Conservation (phyloP, 495 filamentous ascomycete species). For the Rhizodiscina lignyota region DNA sequence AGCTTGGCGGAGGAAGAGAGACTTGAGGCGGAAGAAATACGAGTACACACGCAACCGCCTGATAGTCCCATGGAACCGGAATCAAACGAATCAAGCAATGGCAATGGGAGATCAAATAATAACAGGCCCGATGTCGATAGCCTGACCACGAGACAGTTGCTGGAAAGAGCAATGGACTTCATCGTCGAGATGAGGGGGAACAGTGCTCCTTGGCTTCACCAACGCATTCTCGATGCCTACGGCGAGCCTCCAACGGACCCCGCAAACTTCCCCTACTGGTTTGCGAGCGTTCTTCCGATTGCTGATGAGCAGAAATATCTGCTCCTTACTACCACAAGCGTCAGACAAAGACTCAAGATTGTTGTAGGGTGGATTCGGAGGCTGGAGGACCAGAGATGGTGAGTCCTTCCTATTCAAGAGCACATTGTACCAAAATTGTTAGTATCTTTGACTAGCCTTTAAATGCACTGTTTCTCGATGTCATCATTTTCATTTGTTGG, state of each 20-base stretch:
- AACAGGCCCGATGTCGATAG: conserved; percentile 32
- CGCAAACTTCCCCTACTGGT: conserved; percentile 75
- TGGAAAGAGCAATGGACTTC: conserved; percentile 47
- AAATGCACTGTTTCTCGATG: too few relatives aligned
- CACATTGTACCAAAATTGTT: too few relatives aligned
- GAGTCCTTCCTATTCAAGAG: too few relatives aligned
- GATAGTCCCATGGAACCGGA: conserved; percentile 4
- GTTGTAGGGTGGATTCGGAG: conserved; percentile 57
- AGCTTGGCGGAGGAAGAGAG: conserved; percentile 66
- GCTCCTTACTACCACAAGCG: conserved; percentile 51
- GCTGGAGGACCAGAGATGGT: conserved; percentile 58
- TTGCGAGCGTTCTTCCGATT: conserved; percentile 65
- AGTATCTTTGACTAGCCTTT: too few relatives aligned
- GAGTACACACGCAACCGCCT: conserved; percentile 4
- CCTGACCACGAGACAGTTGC: conserved; percentile 52
- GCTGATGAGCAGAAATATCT: conserved; percentile 64
- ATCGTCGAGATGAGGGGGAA: conserved; percentile 44
- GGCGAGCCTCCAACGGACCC: conserved; percentile 62
- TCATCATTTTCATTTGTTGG: too few relatives aligned
- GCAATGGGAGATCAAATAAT: too few relatives aligned
- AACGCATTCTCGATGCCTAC: conserved; percentile 53
- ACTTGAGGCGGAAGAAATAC: conserved; percentile 46
- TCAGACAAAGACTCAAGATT: conserved; percentile 66
- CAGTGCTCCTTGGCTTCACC: conserved; percentile 57
- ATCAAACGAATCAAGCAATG: too few relatives aligned